These are phyloP conservation scores for Leishmania turanica DNA, from an alignment of 208 protist species.

Conservation along the genomic window DNA sequence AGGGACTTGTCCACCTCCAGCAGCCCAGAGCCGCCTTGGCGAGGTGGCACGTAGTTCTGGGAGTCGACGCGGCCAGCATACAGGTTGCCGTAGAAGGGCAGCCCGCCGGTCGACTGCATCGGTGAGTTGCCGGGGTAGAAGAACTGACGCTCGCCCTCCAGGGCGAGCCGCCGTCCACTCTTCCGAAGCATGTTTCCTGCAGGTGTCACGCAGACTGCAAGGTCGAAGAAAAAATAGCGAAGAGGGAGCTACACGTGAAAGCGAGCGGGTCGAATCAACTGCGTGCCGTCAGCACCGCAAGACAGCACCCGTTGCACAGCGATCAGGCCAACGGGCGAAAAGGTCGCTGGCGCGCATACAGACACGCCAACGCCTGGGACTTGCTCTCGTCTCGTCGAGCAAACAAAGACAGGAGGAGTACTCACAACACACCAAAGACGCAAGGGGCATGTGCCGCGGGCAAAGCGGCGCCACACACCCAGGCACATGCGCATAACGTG, in stretches of 20 bases:
- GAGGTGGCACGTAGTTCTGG: slow-evolving; percentile 72
- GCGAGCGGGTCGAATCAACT: not conserved
- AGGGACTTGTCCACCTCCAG: slow-evolving; percentile 46
- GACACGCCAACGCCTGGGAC: not conserved
- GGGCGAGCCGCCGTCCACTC: slow-evolving; percentile 37
- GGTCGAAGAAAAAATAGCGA: not conserved
- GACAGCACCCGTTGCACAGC: not conserved
- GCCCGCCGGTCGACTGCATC: slow-evolving; percentile 54
- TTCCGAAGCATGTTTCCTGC: slow-evolving; percentile 30
- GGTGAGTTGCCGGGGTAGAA: slow-evolving; percentile 57
- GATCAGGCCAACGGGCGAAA: not conserved
- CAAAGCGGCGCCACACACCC: not conserved
- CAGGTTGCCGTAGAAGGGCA: slow-evolving; percentile 89
- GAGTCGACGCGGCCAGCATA: slow-evolving; percentile 81
- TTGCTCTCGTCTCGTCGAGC: not conserved
- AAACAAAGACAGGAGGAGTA: not conserved
- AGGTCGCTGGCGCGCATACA: not conserved
- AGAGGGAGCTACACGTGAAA: not conserved
- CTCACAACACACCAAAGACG: not conserved
- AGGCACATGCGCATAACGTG: not conserved
- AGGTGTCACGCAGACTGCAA: not conserved
- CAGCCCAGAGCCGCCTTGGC: slow-evolving; percentile 59
- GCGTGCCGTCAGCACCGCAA: not conserved
- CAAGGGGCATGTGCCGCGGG: not conserved
- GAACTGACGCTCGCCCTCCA: slow-evolving; percentile 72